A percentile compares a stretch with the other conserved stretches of the same genome.
Evolutionary conservation across 129 eudicot species (phyloP).

Genomic region (Calendula officinalis): DNA sequence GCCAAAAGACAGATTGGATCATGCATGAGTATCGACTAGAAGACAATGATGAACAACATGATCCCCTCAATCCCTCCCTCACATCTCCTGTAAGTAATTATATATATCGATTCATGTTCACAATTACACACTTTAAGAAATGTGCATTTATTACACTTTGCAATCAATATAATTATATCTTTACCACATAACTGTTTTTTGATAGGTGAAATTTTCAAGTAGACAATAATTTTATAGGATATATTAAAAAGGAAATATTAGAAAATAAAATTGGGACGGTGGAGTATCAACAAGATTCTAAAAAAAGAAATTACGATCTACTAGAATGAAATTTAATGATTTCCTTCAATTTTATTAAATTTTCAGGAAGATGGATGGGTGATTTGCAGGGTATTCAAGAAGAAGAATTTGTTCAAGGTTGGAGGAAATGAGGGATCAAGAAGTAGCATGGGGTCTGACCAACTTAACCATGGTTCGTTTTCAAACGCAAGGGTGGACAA

Average conservation of each 20-base stretch:
- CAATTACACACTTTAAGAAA: too few species aligned
- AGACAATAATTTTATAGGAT: too few species aligned
- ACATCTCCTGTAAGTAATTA: conserved; percentile 37
- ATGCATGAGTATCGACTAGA: conserved; percentile 44
- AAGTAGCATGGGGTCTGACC: conserved; percentile 47
- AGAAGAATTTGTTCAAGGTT: conserved; percentile 81
- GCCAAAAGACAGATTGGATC: conserved; percentile 47
- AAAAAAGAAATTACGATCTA: too few species aligned
- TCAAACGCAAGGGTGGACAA: conserved; percentile 31
- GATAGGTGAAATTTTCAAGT: too few species aligned
- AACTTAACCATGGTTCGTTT: conserved; percentile 46
- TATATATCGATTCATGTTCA: too few species aligned
- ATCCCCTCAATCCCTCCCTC: conserved; percentile 49
- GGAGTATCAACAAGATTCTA: too few species aligned
- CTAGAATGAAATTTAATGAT: background rate
- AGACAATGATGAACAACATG: conserved; percentile 39
- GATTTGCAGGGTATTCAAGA: conserved; percentile 86
- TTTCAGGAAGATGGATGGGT: conserved; percentile 95
- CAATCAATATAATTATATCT: too few species aligned
- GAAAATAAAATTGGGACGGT: too few species aligned
- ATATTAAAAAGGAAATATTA: too few species aligned
- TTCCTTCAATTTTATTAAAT: background rate
- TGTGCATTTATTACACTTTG: too few species aligned
- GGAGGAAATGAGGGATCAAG: conserved; percentile 56
- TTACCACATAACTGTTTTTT: too few species aligned